Conservation (phyloP, 2,329 filamentous ascomycete species). For the Aspergillus novofumigatus region DNA sequence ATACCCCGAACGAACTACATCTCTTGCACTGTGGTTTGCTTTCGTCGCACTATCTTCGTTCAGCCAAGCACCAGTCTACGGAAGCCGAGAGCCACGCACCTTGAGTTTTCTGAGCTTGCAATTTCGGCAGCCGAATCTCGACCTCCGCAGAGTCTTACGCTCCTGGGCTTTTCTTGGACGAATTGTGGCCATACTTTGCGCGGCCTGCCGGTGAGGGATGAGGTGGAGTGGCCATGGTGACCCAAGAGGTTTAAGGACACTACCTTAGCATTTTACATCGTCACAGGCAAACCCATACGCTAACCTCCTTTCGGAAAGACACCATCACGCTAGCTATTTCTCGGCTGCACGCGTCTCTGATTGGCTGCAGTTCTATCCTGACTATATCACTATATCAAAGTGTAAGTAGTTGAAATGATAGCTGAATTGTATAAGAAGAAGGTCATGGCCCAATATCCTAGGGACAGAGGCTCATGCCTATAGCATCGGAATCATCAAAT, state of each 20-base stretch:
- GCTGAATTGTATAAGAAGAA: slow-evolving; percentile 4
- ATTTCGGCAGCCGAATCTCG: slow-evolving; percentile 48
- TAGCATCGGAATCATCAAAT: neutral
- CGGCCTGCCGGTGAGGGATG: neutral
- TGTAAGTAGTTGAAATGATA: neutral
- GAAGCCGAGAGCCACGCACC: slow-evolving; percentile 24
- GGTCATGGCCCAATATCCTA: neutral
- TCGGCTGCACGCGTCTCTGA: slow-evolving; percentile 19
- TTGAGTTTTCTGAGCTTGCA: slow-evolving; percentile 51
- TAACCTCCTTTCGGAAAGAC: too few relatives aligned
- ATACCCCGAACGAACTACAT: slow-evolving; percentile 43
- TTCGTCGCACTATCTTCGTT: slow-evolving; percentile 44
- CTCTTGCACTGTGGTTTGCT: slow-evolving; percentile 41
- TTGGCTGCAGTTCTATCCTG: slow-evolving; percentile 15
- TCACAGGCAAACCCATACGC: too few relatives aligned
- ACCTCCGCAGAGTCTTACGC: slow-evolving; percentile 27
- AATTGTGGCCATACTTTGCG: neutral
- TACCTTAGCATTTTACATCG: neutral
- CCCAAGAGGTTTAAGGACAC: neutral
- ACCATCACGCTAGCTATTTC: slow-evolving; percentile 1
- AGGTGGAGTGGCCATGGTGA: neutral
- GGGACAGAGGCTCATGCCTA: neutral
- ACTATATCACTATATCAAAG: neutral
- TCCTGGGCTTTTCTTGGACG: neutral
- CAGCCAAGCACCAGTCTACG: slow-evolving; percentile 3